Percentiles rank a stretch among this genome's conserved stretches.
phyloP scores from a whole-genome alignment of 2,329 filamentous ascomycete genomes.

The Metarhizium humberi region DNA sequence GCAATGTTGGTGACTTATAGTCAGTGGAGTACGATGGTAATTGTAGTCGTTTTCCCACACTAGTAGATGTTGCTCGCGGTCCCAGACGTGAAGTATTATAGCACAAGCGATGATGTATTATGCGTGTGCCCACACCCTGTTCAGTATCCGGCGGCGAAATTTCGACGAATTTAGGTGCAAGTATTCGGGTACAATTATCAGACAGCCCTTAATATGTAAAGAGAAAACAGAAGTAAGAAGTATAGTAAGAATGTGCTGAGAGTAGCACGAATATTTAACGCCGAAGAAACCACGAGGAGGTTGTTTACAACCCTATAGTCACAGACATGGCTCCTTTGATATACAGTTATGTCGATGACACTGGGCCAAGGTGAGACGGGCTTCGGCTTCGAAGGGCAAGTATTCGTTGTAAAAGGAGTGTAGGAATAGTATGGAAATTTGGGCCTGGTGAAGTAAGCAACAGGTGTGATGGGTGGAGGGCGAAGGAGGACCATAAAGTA shows the following conservation, averaged over 20 bases:
- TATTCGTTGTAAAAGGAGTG: background rate
- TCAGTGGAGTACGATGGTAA: background rate
- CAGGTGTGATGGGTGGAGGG: conserved; percentile 11
- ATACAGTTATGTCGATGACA: background rate
- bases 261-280: background rate
- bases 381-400: background rate
- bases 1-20: background rate
- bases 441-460: background rate
- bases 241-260: background rate
- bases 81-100: background rate
- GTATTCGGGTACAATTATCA: background rate
- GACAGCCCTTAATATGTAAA: background rate
- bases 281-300: background rate
- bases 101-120: background rate
- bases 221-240: background rate
- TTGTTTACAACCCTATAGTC: conserved; percentile 1
- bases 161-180: background rate
- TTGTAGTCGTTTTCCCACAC: background rate
- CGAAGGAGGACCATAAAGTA: conserved; percentile 21
- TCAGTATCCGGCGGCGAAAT: background rate
- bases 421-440: background rate
- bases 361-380: background rate
- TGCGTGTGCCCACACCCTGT: background rate
- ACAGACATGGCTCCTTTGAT: conserved; percentile 1
- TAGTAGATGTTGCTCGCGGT: background rate